Conservation (phyloP, 164 flowering plant species). For the Nelumbo lutea region DNA sequence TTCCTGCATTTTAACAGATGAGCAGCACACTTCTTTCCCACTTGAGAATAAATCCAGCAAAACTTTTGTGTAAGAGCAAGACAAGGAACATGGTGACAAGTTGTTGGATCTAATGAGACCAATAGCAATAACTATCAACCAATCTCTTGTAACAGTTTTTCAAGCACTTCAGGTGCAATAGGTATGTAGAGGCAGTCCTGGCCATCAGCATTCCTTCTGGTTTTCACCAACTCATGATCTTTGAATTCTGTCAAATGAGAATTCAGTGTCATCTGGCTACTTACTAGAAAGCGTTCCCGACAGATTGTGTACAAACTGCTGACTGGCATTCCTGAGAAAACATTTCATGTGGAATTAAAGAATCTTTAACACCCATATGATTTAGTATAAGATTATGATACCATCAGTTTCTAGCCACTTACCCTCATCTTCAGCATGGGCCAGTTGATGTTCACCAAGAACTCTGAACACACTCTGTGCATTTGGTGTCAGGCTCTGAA, state of each 20-base stretch:
- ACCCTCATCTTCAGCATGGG: slow-evolving; percentile 89
- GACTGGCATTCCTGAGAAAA: slow-evolving; percentile 65
- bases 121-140: too few species aligned
- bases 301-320: slow-evolving; percentile 54
- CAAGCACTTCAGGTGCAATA: slow-evolving; percentile 66
- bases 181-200: slow-evolving; percentile 87
- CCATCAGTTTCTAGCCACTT: slow-evolving; percentile 17
- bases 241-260: slow-evolving; percentile 94
- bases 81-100: too few species aligned
- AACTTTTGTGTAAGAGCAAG: too few species aligned
- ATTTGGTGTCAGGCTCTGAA: slow-evolving; percentile 96
- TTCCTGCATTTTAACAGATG: too few species aligned
- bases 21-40: too few species aligned
- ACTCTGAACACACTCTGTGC: slow-evolving; percentile 91
- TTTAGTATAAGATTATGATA: not conserved
- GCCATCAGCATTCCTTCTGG: slow-evolving; percentile 71
- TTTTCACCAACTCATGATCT: slow-evolving; percentile 91
- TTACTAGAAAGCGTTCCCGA: slow-evolving; percentile 53
- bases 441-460: slow-evolving; percentile 77
- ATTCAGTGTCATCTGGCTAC: slow-evolving; percentile 47
- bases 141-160: slow-evolving; percentile 55
- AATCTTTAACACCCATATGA: not conserved
- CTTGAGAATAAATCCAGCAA: too few species aligned
- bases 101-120: too few species aligned
- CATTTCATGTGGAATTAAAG: not conserved